These are phyloP conservation scores for Myxozyma lipomycoides DNA, from an alignment of 805 yeast species.

Conservation along the genomic window DNA sequence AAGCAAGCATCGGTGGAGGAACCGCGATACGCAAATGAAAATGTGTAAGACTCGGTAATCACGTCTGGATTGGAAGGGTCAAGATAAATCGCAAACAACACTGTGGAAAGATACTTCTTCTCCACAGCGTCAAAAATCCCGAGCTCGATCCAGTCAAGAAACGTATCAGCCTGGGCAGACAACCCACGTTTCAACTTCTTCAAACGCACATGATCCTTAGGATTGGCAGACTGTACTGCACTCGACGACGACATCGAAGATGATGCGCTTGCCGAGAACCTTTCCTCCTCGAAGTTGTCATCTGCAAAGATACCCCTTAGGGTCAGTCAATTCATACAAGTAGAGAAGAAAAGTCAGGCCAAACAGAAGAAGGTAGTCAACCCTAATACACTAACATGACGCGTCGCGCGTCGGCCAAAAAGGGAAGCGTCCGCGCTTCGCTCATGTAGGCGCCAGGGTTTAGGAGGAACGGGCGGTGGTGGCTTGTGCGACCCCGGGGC, in stretches of 20 bases:
- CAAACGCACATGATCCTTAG: slow-evolving; percentile 42
- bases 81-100: slow-evolving; percentile 46
- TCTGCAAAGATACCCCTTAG: slow-evolving; percentile 59
- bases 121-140: slow-evolving; percentile 48
- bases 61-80: slow-evolving; percentile 44
- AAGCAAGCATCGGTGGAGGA: no score
- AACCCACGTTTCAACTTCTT: slow-evolving; percentile 49
- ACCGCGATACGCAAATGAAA: slow-evolving; percentile 45
- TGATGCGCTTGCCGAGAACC: no score
- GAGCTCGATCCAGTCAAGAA: slow-evolving; percentile 52
- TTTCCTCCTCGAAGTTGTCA: slow-evolving; percentile 48
- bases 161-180: slow-evolving; percentile 46
- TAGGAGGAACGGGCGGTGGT: no score
- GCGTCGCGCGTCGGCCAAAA: no score
- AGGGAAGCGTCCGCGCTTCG: no score
- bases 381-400: no score
- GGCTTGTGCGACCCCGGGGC: background rate
- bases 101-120: slow-evolving; percentile 42
- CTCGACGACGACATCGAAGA: slow-evolving; percentile 40
- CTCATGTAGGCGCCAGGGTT: no score
- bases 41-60: slow-evolving; percentile 50
- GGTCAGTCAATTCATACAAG: no score
- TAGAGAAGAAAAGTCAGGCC: no score
- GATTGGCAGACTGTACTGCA: slow-evolving; percentile 26
- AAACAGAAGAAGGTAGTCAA: background rate